A percentile compares a stretch with the other conserved stretches of the same genome.
These are phyloP conservation scores for Camellia granthamiana DNA, from an alignment of 148 eudicot species.

Conservation along the genomic window DNA sequence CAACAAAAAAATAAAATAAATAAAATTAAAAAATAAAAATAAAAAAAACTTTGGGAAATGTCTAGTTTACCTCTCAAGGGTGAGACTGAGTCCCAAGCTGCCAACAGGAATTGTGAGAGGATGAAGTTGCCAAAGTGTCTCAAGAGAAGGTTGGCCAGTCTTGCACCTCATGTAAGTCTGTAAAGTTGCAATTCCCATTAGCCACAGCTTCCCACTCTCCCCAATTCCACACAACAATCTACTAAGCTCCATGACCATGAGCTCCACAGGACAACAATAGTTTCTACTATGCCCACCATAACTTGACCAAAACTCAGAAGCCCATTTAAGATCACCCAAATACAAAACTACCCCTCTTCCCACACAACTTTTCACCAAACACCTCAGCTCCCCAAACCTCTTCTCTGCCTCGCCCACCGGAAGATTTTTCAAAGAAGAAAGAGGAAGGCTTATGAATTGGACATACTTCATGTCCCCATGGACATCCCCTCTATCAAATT, in stretches of 20 bases:
- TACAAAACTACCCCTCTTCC: slow-evolving; percentile 75
- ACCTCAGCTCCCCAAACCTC: slow-evolving; percentile 58
- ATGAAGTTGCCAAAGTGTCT: slow-evolving; percentile 72
- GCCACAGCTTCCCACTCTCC: slow-evolving; percentile 56
- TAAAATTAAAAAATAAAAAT: no score
- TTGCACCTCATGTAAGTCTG: slow-evolving; percentile 64
- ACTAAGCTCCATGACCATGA: slow-evolving; percentile 66
- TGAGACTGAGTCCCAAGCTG: slow-evolving; percentile 62
- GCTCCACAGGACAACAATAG: slow-evolving; percentile 55
- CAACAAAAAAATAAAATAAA: no score
- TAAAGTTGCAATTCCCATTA: slow-evolving; percentile 66
- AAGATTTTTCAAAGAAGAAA: slow-evolving; percentile 42
- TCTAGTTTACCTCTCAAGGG: slow-evolving; percentile 46
- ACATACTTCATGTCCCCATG: slow-evolving; percentile 49
- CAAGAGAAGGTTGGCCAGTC: slow-evolving; percentile 64
- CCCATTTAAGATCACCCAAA: slow-evolving; percentile 86
- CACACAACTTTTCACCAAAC: slow-evolving; percentile 47
- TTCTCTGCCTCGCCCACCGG: slow-evolving; percentile 62
- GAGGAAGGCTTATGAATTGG: slow-evolving; percentile 61
- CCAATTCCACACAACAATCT: slow-evolving; percentile 41
- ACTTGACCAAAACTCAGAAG: slow-evolving; percentile 70
- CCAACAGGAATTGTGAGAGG: slow-evolving; percentile 63
- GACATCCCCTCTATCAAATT: slow-evolving; percentile 56
- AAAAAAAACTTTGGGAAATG: no score
- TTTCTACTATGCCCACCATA: slow-evolving; percentile 48